A percentile compares a stretch with the other conserved stretches of the same genome.
phyloP scores from a whole-genome alignment of 176 grass and related monocot genomes.

The Oryza glumipatula region DNA sequence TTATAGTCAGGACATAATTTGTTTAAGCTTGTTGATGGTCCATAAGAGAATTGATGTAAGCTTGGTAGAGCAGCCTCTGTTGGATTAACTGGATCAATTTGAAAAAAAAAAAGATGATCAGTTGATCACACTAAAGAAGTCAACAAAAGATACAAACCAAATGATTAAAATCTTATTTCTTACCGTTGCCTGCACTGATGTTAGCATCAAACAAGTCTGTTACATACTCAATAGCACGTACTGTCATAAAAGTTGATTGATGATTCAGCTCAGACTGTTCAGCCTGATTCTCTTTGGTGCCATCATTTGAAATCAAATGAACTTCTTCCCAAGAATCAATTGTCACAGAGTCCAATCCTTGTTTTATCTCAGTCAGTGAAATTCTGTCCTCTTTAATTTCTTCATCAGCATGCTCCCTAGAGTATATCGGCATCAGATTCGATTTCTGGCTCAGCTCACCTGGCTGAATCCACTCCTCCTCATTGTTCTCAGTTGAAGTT shows the following conservation, averaged over 20 bases:
- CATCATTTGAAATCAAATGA: constrained; percentile 31
- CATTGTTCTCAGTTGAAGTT: constrained; percentile 1
- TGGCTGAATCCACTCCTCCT: not conserved
- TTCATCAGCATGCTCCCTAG: constrained; percentile 36
- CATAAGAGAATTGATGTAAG: constrained; percentile 39
- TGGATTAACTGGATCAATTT: constrained; percentile 28
- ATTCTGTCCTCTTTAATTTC: constrained; percentile 41
- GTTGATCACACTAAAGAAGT: constrained; percentile 6
- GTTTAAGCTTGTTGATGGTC: constrained; percentile 40
- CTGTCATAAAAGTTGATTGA: constrained; percentile 7
- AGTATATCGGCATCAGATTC: not conserved
- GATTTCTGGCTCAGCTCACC: constrained; percentile 30
- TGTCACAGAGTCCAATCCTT: constrained; percentile 28
- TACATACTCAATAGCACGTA: constrained; percentile 12
- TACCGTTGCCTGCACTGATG: constrained; percentile 31
- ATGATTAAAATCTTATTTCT: constrained; percentile 21
- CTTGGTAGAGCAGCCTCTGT: constrained; percentile 38
- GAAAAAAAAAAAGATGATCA: not conserved
- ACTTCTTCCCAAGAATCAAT: constrained; percentile 34
- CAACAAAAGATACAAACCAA: constrained; percentile 29
- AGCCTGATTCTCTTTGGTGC: constrained; percentile 5
- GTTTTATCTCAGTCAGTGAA: constrained; percentile 38
- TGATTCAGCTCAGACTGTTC: constrained; percentile 35
- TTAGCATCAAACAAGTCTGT: constrained; percentile 26
- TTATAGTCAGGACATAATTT: constrained; percentile 41